Evolutionary conservation across 345 rosid species (phyloP).

Genomic region (Erucastrum elatum): DNA sequence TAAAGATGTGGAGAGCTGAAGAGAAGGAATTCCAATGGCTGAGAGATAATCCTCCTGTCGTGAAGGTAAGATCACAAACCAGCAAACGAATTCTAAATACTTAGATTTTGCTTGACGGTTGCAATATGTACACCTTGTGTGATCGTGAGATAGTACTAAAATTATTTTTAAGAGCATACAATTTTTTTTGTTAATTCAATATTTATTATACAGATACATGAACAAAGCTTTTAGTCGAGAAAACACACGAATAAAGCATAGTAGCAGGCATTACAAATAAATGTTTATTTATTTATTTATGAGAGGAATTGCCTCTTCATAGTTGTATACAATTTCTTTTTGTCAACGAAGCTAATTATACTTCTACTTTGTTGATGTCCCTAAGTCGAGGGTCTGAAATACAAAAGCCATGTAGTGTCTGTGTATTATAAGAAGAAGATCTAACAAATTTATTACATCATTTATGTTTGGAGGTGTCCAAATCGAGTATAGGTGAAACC

Average conservation of each 20-base stretch:
- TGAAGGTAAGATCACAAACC: slow-evolving; percentile 47
- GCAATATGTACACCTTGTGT: background rate
- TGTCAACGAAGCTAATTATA: background rate
- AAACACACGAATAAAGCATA: background rate
- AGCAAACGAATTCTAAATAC: background rate
- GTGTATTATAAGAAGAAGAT: background rate
- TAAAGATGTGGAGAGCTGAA: slow-evolving; percentile 62
- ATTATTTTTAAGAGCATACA: background rate
- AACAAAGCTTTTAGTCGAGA: background rate
- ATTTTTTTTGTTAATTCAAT: background rate
- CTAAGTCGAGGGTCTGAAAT: background rate
- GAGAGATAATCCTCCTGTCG: slow-evolving; percentile 48
- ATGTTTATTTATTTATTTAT: background rate
- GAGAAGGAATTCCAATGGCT: slow-evolving; percentile 51
- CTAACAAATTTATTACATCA: background rate
- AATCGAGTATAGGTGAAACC: background rate
- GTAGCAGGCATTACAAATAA: background rate
- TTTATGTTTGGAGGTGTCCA: slow-evolving; percentile 15
- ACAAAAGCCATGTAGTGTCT: background rate
- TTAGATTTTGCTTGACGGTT: background rate
- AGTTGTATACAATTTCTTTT: background rate
- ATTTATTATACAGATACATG: background rate
- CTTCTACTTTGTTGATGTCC: background rate
- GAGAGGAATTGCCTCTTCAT: too few relatives aligned
- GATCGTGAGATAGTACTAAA: background rate